Percentiles rank a stretch among this genome's conserved stretches.
Evolutionary conservation across 148 eudicot species (phyloP).

Genomic region (Diospyros kaki): DNA sequence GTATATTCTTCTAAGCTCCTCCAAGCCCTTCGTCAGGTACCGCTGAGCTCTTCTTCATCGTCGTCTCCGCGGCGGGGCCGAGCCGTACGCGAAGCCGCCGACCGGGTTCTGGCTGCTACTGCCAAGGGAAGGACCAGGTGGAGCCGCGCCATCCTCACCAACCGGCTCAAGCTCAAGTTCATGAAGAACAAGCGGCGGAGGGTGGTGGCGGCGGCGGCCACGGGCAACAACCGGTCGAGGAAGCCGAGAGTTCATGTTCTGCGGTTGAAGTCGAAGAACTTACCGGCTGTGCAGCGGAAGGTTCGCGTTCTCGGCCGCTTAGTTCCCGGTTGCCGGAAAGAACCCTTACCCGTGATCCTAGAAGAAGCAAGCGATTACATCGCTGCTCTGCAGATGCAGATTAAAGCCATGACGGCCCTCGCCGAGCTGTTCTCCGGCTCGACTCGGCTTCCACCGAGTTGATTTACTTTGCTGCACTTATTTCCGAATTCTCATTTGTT

Average conservation of each 20-base stretch:
- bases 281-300: constrained; percentile 72
- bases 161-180: constrained; percentile 67
- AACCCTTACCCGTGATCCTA: constrained; percentile 65
- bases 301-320: constrained; percentile 50
- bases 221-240: constrained; percentile 28
- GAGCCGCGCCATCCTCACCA: constrained; percentile 84
- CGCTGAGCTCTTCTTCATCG: constrained; percentile 19
- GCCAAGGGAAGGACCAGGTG: constrained; percentile 78
- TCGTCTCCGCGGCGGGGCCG: constrained; percentile 49
- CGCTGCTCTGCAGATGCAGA: constrained; percentile 89
- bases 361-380: constrained; percentile 90
- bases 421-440: constrained; percentile 41
- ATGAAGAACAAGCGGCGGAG: constrained; percentile 43
- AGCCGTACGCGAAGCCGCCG: constrained; percentile 72
- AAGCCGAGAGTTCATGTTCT: constrained; percentile 41
- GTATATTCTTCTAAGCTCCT: constrained; percentile 69
- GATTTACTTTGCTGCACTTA: neutral
- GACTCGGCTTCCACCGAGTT: constrained; percentile 15
- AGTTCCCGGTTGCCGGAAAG: constrained; percentile 88
- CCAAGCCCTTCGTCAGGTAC: constrained; percentile 70
- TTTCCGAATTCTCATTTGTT: constrained; percentile 6
- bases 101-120: constrained; percentile 61
- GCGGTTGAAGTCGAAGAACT: constrained; percentile 44
- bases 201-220: constrained; percentile 12
- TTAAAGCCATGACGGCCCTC: constrained; percentile 62